Conservation (phyloP, 202 grass and related monocot genomes). For the Dendrocalamus latiflorus region DNA sequence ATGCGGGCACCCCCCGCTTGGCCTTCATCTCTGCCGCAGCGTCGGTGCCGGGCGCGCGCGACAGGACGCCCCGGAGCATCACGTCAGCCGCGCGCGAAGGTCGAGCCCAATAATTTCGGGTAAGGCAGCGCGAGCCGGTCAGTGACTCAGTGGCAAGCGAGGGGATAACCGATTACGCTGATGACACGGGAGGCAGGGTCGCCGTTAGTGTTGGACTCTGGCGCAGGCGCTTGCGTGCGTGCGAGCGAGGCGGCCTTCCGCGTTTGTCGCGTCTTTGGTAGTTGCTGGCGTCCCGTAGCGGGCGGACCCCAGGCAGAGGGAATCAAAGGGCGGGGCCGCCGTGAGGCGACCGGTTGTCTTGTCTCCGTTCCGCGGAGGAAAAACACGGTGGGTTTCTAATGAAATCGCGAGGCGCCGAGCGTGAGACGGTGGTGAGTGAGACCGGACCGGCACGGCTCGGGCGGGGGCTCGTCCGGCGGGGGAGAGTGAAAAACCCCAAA, state of each 20-base stretch:
- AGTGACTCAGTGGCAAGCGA: background rate
- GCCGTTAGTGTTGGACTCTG: conserved; percentile 22
- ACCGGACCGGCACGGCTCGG: too few species aligned
- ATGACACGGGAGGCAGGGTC: conserved; percentile 5
- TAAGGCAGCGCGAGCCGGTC: background rate
- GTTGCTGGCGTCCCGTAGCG: conserved; percentile 24
- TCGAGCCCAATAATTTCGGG: conserved; percentile 1
- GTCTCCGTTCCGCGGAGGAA: too few species aligned
- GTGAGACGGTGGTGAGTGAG: too few species aligned
- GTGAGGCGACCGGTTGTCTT: conserved; percentile 46
- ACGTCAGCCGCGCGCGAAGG: background rate
- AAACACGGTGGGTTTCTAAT: too few species aligned
- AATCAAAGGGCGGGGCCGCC: conserved; percentile 40
- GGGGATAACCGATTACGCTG: background rate
- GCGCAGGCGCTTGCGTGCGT: background rate
- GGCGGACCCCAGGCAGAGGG: conserved; percentile 27
- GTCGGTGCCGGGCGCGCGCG: conserved; percentile 35
- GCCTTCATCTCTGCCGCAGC: conserved; percentile 25
- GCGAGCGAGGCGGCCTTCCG: too few species aligned
- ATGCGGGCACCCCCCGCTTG: conserved; percentile 16
- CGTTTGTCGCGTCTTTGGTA: conserved; percentile 45
- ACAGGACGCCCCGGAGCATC: conserved; percentile 59
- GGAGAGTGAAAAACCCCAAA: too few species aligned
- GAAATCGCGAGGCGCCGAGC: too few species aligned
- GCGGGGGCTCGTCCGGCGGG: too few species aligned